Percentiles rank a stretch among this genome's conserved stretches.
phyloP scores from a whole-genome alignment of 768 basidiomycete species.

The Lyophyllum atratum region DNA sequence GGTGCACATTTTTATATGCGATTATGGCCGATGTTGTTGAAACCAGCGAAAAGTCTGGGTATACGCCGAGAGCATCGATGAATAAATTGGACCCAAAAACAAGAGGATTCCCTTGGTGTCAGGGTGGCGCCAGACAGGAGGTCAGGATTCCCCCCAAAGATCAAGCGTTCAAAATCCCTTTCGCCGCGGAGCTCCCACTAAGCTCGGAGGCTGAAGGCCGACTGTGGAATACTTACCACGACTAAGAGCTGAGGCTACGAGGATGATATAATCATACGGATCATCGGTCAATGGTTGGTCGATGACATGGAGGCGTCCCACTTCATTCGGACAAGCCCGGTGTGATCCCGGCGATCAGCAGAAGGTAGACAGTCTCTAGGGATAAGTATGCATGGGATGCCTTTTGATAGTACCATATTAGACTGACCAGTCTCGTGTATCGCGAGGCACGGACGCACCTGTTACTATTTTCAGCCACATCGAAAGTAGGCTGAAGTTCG shows the following conservation, averaged over 20 bases:
- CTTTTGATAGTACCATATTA: neutral
- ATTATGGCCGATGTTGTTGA: neutral
- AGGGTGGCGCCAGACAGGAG: neutral
- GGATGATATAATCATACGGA: slow-evolving; percentile 10
- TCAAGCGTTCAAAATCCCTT: neutral
- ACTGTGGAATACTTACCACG: neutral
- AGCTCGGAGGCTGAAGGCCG: slow-evolving; percentile 5
- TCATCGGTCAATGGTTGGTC: neutral
- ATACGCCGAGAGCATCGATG: neutral
- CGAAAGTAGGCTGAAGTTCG: neutral
- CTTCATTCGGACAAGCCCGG: neutral
- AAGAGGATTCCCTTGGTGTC: neutral
- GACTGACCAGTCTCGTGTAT: neutral
- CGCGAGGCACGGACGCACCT: neutral
- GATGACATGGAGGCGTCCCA: neutral
- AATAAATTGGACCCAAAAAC: neutral
- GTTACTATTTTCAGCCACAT: neutral
- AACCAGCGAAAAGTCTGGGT: neutral
- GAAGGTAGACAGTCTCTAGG: neutral
- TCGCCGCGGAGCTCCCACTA: neutral
- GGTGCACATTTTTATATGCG: neutral
- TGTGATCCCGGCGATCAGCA: slow-evolving; percentile 3
- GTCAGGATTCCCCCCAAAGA: slow-evolving; percentile 2
- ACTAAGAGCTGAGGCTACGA: neutral
- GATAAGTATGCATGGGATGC: neutral